Base-by-base conservation (phyloP, 208 protist genomes). In the Leishmania major region DNA sequence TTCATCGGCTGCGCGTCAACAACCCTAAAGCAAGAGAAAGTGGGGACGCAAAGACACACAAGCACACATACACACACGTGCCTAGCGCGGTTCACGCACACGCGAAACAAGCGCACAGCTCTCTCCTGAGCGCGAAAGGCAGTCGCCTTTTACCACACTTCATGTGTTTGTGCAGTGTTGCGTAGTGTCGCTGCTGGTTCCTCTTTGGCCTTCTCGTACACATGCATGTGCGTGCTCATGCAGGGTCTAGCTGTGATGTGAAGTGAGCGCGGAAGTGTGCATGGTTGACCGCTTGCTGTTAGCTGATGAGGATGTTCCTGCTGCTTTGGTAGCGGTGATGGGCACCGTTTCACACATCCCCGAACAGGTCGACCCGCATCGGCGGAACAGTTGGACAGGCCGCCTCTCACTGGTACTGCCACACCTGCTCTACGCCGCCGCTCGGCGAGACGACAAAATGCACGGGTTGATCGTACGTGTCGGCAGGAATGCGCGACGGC, bases 391-490 rank as follows among this genome's bases (percentile, higher is more conserved):
- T 17, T 47, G 37, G 8, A n/a, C 35, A 2, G 10, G 25, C 11
- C n/a, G n/a, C 22, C 2, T 10, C 55, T 64, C 51, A 62, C 40
- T 13, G 25, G 55, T 5, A 22, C 35, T 81, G 45, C 37, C 37
- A 17, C n/a, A 82, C 83, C 13, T 15, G 37, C 55, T 83, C 75
- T 31, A 86, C 77, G 3, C 78, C 83, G 19, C 74, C 73, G 37
- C 57, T 73, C 8, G 83, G 83, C 7, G 83, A 71, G 53, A 80
- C 83, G 2, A 86, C 47, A 1, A n/a, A 19, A 47, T 86, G 78
- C 73, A 86, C 55, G 51, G 37, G 31, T 49, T 83, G 74, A 66
- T 86, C 83, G 51, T 80, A 67, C 40, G 25, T 64, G 67, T 86
- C 78, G 2, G 79, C 62, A 40, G 83, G 83, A 1, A 86, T 77